Evolutionary conservation across 805 yeast species (phyloP), one percentile per base, ranked within the genome.

Genomic region (Kodamaea kaohsiungensis): DNA sequence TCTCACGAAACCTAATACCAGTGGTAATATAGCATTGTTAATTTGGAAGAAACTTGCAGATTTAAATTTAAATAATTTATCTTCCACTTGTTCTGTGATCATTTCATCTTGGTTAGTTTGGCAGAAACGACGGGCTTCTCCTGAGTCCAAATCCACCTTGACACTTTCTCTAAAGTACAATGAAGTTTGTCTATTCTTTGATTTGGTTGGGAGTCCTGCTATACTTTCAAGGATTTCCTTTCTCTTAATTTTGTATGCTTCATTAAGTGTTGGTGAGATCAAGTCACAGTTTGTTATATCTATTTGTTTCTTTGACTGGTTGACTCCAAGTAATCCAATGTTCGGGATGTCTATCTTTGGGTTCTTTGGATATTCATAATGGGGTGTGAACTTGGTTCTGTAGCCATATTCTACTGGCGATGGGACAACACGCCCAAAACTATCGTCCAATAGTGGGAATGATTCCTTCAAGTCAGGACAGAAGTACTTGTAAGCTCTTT

Each of bases 341-440:
- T 61, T 56, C n/a, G 61, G 40, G 17, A 15, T 17, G 6, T 59
- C 39, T 13, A 22, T 33, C 40, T 49, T 15, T 9, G 46, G 48
- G 18, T 54, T 53, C 39, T 56, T 62, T 7, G 61, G 63, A 15
- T 59, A 43, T 2, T 58, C 54, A 45, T 65, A 69, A 55, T 76
- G 80, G 3, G 80, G 80, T 0, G 79, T 76, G 15, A 76, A 56
- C 49, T 76, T 76, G 2, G 77, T 70, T 51, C 80, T 57, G 55
- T 76, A 76, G 8, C 67, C 63, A 50, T 65, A 73, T 55, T 75
- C 73, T 61, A 66, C 58, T 2, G 79, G 79, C 1, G 78, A 72
- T 10, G 65, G 71, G 5, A 61, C 51, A 4, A 73, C 72, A 1
- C 30, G 13, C 1, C 75, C 75, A 51, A 73, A 61, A 8, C 6